Conservation (phyloP, 306 rosid genomes). For the Prunus dulcis region DNA sequence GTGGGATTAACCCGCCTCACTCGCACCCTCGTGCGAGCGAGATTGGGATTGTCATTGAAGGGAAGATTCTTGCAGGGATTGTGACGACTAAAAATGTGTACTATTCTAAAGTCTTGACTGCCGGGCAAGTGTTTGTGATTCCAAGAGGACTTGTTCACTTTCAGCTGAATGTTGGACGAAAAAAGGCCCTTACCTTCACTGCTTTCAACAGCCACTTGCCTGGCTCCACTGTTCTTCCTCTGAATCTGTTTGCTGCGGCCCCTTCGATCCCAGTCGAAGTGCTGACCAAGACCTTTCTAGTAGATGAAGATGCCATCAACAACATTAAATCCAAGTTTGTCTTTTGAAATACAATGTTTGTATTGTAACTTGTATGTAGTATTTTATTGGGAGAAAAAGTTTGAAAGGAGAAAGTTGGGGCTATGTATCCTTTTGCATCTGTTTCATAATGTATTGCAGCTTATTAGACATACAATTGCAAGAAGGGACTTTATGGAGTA, state of each 20-base stretch:
- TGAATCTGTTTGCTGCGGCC: constrained; percentile 17
- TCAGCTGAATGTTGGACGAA: constrained; percentile 36
- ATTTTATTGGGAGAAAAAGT: too few relatives aligned
- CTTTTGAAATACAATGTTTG: background rate
- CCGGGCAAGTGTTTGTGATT: constrained; percentile 27
- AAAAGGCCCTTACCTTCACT: constrained; percentile 14
- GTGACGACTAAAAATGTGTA: constrained; percentile 28
- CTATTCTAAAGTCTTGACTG: constrained; percentile 25
- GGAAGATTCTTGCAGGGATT: constrained; percentile 28
- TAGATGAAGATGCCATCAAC: constrained; percentile 1
- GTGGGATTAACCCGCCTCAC: constrained; percentile 33
- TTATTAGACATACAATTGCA: too few relatives aligned
- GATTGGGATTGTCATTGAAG: constrained; percentile 24
- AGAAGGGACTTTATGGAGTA: too few relatives aligned
- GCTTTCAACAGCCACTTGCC: constrained; percentile 34
- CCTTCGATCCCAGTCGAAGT: constrained; percentile 29
- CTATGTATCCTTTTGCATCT: too few relatives aligned
- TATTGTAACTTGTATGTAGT: too few relatives aligned
- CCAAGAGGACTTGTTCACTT: constrained; percentile 45
- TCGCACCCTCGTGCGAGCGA: constrained; percentile 39
- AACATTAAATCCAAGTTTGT: background rate
- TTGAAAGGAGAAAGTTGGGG: too few relatives aligned
- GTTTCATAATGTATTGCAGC: too few relatives aligned
- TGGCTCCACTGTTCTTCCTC: constrained; percentile 2
- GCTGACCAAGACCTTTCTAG: constrained; percentile 21